Conservation (phyloP, 345 rosid species). For the Eucalyptus dawsonii region DNA sequence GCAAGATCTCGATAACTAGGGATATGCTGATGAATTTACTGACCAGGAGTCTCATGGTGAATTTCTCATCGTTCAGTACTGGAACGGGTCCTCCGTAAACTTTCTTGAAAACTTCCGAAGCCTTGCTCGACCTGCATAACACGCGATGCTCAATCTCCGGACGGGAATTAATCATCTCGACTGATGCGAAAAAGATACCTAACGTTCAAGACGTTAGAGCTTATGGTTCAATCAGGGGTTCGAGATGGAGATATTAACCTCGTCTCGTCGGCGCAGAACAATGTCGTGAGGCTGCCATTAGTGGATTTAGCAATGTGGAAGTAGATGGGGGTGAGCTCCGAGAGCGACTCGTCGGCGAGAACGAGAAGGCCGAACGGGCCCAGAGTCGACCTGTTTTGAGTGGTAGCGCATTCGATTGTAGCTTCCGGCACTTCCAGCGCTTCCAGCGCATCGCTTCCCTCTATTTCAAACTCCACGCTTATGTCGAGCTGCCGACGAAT, state of each 20-base stretch:
- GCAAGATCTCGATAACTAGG: background rate
- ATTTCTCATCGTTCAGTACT: conserved; percentile 55
- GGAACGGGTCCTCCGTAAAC: conserved; percentile 63
- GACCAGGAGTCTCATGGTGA: conserved; percentile 66
- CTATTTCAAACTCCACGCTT: conserved; percentile 35
- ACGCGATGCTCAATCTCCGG: background rate
- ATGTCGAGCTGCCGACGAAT: conserved; percentile 36
- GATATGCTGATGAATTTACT: background rate
- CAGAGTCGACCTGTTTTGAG: conserved; percentile 30
- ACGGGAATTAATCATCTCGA: background rate
- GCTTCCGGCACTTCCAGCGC: background rate
- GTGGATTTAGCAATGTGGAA: conserved; percentile 32
- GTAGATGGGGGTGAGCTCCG: conserved; percentile 70
- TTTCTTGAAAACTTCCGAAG: conserved; percentile 42
- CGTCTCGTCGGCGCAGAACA: conserved; percentile 65
- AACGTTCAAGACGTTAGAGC: background rate
- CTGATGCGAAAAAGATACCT: background rate
- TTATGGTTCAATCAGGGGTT: background rate
- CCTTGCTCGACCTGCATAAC: conserved; percentile 52
- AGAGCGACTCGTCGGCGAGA: conserved; percentile 48
- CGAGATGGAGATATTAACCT: conserved; percentile 24
- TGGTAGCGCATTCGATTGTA: conserved; percentile 12
- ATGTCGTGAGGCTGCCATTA: conserved; percentile 20
- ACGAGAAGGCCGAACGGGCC: conserved; percentile 82
- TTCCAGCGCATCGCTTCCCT: background rate